Base-by-base conservation (phyloP, 176 grass and related monocot genomes). In the Aegilops sharonensis region DNA sequence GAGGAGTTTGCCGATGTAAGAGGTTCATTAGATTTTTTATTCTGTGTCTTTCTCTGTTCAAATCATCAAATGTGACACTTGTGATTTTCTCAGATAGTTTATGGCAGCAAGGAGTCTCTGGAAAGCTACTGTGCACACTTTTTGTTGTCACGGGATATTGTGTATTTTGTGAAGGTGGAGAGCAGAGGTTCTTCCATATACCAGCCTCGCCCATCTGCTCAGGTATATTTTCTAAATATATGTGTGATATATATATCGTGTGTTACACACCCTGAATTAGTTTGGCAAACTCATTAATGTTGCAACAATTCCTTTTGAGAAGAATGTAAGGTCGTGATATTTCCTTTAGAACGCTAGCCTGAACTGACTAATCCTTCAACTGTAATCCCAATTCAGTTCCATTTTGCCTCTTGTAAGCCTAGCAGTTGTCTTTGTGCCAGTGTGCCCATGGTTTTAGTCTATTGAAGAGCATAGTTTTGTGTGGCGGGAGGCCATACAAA, bases 121-220 rank as follows among this genome's bases (percentile, higher is more conserved):
- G 97, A 99, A 86, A 92, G 94, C 83, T 99, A 99, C 42, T 96
- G 97, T 90, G 88, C 94, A 45, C 86, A 99, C 91, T 78, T 94
- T 36, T 86, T 99, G 73, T 88, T 99, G 78, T 99, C 97, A 91
- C 95, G 92, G 87, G 92, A 94, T 87, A 84, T 91, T 79, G 85
- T 95, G 24, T 99, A 99, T 91, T 99, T 99, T 92, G 85, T 85
- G 71, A 75, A 81, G 56, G 84, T 89, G 43, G 92, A 93, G 37
- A 96, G 60, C 72, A 88, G 85, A 87, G 87, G 84, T 93, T 93
- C 83, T 83, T 87, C 84, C 85, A 79, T 91, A 75, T 99, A 99
- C 88, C 94, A 96, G 63, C 92, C 97, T 79, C 86, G 94, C 35
- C 83, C 94, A 68, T 83, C 85, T 85, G 37, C 87, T 85, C 91